phyloP scores from a whole-genome alignment of 1,139 yeast species.

The Suhomyces coccinellae region DNA sequence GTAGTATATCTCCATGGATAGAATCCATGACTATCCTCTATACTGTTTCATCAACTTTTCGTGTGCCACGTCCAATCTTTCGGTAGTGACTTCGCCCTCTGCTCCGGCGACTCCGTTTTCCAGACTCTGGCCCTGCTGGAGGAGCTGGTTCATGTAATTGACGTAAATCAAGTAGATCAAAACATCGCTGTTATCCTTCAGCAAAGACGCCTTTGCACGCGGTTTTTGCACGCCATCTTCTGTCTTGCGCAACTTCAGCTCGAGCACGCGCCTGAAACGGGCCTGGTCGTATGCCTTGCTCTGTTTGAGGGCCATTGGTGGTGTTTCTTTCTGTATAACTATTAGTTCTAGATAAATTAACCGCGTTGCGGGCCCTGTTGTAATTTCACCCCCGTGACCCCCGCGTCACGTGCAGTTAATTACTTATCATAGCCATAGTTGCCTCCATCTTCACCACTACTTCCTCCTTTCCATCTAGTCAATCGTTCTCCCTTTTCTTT shows the following conservation, averaged over 20 bases:
- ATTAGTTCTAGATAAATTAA: not conserved
- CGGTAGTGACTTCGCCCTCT: slow-evolving; percentile 20
- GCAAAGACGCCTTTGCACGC: slow-evolving; percentile 16
- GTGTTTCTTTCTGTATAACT: not conserved
- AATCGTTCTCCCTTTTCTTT: not conserved
- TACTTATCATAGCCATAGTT: not conserved
- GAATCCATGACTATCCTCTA: slow-evolving; percentile 33
- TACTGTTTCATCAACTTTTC: slow-evolving; percentile 27
- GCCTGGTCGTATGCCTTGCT: slow-evolving; percentile 22
- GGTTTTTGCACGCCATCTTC: slow-evolving; percentile 5
- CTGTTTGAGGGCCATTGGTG: slow-evolving; percentile 9
- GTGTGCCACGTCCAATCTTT: slow-evolving; percentile 23
- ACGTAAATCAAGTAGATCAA: slow-evolving; percentile 51
- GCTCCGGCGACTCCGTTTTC: slow-evolving; percentile 35
- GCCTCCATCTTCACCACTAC: not conserved
- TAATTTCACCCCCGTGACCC: not conserved
- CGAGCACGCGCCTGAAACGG: slow-evolving; percentile 22
- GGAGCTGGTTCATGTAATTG: slow-evolving; percentile 44
- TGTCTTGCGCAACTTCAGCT: slow-evolving; percentile 15
- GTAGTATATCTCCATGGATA: too few species aligned
- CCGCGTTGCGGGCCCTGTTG: not conserved
- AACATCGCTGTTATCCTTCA: slow-evolving; percentile 44
- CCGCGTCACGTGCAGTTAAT: not conserved
- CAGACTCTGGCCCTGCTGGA: slow-evolving; percentile 36
- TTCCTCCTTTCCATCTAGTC: not conserved